Conservation (phyloP, 495 filamentous ascomycete genomes). For the Alectoria sarmentosa region DNA sequence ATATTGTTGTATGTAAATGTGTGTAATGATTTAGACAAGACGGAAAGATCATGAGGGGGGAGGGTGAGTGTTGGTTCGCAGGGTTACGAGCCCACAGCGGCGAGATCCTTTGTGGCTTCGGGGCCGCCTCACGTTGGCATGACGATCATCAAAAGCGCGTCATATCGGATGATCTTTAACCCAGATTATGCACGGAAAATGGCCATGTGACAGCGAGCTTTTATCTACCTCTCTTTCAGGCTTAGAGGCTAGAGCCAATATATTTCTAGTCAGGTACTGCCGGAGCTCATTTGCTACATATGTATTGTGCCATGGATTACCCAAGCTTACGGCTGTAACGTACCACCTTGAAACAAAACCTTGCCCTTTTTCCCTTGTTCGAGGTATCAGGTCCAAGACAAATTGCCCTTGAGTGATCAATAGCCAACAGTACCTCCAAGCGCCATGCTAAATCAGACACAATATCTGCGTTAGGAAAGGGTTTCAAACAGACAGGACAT, state of each 20-base stretch:
- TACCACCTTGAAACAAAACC: background rate
- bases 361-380: background rate
- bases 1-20: background rate
- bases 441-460: slow-evolving; percentile 17
- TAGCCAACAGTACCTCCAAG: slow-evolving; percentile 12
- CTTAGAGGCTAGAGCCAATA: slow-evolving; percentile 1
- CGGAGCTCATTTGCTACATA: background rate
- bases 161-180: too few species aligned
- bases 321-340: background rate
- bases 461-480: background rate
- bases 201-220: background rate
- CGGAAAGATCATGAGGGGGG: background rate
- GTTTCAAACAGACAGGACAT: background rate
- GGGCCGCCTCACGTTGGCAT: slow-evolving; percentile 10
- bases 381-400: slow-evolving; percentile 3
- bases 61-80: background rate
- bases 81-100: too few species aligned
- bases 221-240: background rate
- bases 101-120: background rate
- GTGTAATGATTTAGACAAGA: too few species aligned
- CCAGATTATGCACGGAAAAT: background rate
- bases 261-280: slow-evolving; percentile 9
- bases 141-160: slow-evolving; percentile 6
- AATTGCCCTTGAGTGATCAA: background rate
- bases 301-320: background rate